Evolutionary conservation across 805 yeast genomes (phyloP).

Genomic region (Wickerhamomyces silvicola): DNA sequence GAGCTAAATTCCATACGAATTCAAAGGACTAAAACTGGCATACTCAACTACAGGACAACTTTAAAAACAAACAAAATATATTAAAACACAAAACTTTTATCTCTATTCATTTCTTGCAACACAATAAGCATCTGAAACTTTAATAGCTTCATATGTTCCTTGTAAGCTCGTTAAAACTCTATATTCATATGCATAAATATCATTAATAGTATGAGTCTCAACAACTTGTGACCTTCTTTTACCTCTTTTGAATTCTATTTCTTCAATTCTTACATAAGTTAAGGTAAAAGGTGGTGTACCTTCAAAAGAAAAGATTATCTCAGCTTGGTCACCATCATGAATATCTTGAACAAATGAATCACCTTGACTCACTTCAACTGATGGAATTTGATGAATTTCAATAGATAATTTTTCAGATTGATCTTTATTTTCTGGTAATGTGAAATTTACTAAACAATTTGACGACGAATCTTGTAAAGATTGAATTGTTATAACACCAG

Average conservation of each 20-base stretch:
- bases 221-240: slow-evolving; percentile 51
- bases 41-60: too few relatives aligned
- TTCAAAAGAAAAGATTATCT: slow-evolving; percentile 69
- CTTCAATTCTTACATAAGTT: slow-evolving; percentile 72
- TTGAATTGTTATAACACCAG: slow-evolving; percentile 67
- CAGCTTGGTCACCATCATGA: slow-evolving; percentile 93
- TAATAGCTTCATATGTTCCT: slow-evolving; percentile 91
- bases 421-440: slow-evolving; percentile 28
- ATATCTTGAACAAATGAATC: slow-evolving; percentile 69
- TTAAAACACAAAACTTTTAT: too few relatives aligned
- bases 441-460: slow-evolving; percentile 62
- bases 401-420: slow-evolving; percentile 29
- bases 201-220: slow-evolving; percentile 48
- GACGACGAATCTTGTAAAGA: slow-evolving; percentile 72
- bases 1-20: too few relatives aligned
- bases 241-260: slow-evolving; percentile 31
- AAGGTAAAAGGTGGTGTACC: slow-evolving; percentile 91
- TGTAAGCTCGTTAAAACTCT: slow-evolving; percentile 74
- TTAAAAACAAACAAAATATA: too few relatives aligned
- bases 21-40: too few relatives aligned
- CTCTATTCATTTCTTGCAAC: slow-evolving; percentile 37
- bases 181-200: slow-evolving; percentile 64
- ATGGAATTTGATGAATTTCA: slow-evolving; percentile 52
- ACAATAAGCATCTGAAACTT: slow-evolving; percentile 83
- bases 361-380: slow-evolving; percentile 84